Conservation (phyloP, 176 grass and related monocot genomes). For the Cocos nucifera region DNA sequence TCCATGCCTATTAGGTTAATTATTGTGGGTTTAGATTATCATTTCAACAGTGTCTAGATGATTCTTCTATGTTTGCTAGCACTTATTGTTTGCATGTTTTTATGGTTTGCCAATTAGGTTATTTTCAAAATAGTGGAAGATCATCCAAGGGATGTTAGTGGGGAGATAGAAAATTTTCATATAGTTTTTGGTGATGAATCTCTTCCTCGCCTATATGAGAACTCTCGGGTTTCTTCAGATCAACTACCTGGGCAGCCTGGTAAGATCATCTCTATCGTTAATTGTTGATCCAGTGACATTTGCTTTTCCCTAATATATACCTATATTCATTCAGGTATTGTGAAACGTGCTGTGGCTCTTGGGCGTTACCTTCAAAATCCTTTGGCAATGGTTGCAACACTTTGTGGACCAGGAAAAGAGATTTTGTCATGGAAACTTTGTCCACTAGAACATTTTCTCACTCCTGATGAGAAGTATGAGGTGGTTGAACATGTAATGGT, state of each 20-base stretch:
- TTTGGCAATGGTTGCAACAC: constrained; percentile 80
- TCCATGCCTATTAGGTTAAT: too few relatives aligned
- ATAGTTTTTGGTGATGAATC: constrained; percentile 88
- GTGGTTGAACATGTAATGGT: constrained; percentile 96
- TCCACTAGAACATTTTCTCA: constrained; percentile 73
- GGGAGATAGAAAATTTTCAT: constrained; percentile 63
- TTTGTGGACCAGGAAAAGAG: constrained; percentile 89
- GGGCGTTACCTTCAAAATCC: constrained; percentile 89
- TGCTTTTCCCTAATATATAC: too few relatives aligned
- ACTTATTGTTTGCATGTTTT: constrained; percentile 4
- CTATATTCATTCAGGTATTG: constrained; percentile 49
- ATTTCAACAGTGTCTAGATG: too few relatives aligned
- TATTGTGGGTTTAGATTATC: too few relatives aligned
- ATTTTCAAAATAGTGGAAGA: constrained; percentile 98
- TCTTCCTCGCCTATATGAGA: constrained; percentile 77
- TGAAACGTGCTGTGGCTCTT: constrained; percentile 85
- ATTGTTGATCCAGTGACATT: too few relatives aligned
- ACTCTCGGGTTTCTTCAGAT: constrained; percentile 82
- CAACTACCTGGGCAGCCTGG: constrained; percentile 80
- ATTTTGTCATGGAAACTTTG: constrained; percentile 97
- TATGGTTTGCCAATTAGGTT: constrained; percentile 37
- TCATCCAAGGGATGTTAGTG: constrained; percentile 62
- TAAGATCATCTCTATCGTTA: constrained; percentile 11
- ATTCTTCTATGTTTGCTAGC: too few relatives aligned
- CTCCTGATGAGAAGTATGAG: constrained; percentile 89